These are phyloP conservation scores for Neurospora cerealis DNA, from an alignment of 495 filamentous ascomycete species.

Conservation along the genomic window DNA sequence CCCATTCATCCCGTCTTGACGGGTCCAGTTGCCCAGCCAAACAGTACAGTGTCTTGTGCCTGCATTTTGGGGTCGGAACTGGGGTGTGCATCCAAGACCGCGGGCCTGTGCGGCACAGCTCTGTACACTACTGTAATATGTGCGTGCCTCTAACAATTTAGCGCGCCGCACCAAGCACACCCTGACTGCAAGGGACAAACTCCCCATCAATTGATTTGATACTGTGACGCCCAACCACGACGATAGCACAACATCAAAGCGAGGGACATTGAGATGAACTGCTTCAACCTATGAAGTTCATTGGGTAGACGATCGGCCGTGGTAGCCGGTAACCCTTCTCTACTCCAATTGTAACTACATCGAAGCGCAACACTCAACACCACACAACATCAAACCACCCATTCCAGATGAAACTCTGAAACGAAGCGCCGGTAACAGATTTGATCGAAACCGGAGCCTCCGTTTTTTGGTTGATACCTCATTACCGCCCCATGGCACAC, in stretches of 20 bases:
- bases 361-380: neutral
- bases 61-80: neutral
- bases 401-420: neutral
- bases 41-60: neutral
- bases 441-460: neutral
- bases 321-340: neutral
- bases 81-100: neutral
- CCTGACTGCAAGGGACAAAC: neutral
- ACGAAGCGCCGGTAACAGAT: neutral
- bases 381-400: neutral
- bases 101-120: neutral
- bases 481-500: neutral
- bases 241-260: neutral
- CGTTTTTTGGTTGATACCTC: neutral
- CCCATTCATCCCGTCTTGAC: neutral
- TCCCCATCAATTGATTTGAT: neutral
- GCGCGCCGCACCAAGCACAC: neutral
- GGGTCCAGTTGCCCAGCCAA: neutral
- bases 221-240: neutral
- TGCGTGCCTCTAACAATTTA: neutral
- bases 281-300: neutral
- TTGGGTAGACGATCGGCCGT: neutral
- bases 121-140: neutral
- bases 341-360: neutral
- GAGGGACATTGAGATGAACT: neutral